Percentiles rank a stretch among this genome's conserved stretches.
Evolutionary conservation across 1,139 yeast genomes (phyloP).

Genomic region (Saccharomyces pastorianus): DNA sequence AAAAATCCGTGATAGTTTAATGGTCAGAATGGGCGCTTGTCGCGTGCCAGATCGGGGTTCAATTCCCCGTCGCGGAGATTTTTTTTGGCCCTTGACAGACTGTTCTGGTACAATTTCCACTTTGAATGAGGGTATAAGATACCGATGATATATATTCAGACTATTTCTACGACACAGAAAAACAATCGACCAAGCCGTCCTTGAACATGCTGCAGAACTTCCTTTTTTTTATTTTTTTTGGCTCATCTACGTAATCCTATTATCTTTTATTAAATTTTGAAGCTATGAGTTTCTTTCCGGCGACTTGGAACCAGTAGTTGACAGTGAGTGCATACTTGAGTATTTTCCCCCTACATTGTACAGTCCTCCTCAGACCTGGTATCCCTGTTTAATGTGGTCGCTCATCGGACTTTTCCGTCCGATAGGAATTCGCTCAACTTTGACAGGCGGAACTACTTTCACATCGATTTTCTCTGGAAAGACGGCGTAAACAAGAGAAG

Average conservation of each 20-base stretch:
- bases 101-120: too few species aligned
- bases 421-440: constrained; percentile 1
- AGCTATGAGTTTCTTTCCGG: too few species aligned
- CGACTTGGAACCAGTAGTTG: background rate
- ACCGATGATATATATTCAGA: too few species aligned
- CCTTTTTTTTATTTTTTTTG: too few species aligned
- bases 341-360: background rate
- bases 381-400: background rate
- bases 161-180: too few species aligned
- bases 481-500: background rate
- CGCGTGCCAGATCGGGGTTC: constrained; percentile 36
- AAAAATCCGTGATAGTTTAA: constrained; percentile 30
- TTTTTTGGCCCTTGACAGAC: constrained; percentile 4
- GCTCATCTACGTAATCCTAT: too few species aligned
- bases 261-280: too few species aligned
- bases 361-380: background rate
- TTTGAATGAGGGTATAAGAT: too few species aligned
- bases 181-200: too few species aligned
- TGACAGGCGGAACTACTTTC: background rate
- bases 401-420: background rate
- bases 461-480: background rate
- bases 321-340: background rate
- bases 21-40: constrained; percentile 35
- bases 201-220: too few species aligned
- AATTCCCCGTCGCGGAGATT: constrained; percentile 35